phyloP scores from a whole-genome alignment of 345 rosid genomes.

The Gynandropsis gynandra region DNA sequence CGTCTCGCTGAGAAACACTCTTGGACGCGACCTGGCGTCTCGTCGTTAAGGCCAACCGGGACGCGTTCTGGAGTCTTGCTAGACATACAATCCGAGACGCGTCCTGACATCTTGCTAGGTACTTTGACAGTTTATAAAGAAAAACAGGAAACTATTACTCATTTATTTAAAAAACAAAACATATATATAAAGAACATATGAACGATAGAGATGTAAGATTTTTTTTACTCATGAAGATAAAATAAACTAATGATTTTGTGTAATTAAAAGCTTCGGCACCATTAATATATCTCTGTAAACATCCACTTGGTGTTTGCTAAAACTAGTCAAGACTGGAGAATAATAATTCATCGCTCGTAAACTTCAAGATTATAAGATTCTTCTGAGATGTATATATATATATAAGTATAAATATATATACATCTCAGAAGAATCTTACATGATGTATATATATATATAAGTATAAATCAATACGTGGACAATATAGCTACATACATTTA shows the following conservation, averaged over 20 bases:
- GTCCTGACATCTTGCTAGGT: too few species aligned
- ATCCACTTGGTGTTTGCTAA: constrained; percentile 29
- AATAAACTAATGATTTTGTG: constrained; percentile 6
- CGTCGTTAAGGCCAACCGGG: too few species aligned
- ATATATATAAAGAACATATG: too few species aligned
- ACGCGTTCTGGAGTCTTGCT: too few species aligned
- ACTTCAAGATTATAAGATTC: constrained; percentile 27
- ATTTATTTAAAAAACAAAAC: too few species aligned
- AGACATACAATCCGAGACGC: too few species aligned
- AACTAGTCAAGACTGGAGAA: constrained; percentile 25
- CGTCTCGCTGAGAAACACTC: too few species aligned
- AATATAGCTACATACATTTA: neutral
- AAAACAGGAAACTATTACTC: too few species aligned
- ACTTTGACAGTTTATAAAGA: too few species aligned
- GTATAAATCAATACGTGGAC: constrained; percentile 6
- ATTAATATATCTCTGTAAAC: constrained; percentile 21
- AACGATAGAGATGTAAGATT: too few species aligned
- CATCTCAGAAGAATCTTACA: neutral
- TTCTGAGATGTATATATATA: constrained; percentile 19
- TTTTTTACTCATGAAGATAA: neutral
- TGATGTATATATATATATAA: neutral
- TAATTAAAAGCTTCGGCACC: neutral
- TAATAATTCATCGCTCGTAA: constrained; percentile 28
- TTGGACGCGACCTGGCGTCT: too few species aligned
- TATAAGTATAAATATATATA: neutral